Percentiles rank a stretch among this genome's conserved stretches.
Conservation (phyloP, 257 asterid genomes). For the Striga asiatica region DNA sequence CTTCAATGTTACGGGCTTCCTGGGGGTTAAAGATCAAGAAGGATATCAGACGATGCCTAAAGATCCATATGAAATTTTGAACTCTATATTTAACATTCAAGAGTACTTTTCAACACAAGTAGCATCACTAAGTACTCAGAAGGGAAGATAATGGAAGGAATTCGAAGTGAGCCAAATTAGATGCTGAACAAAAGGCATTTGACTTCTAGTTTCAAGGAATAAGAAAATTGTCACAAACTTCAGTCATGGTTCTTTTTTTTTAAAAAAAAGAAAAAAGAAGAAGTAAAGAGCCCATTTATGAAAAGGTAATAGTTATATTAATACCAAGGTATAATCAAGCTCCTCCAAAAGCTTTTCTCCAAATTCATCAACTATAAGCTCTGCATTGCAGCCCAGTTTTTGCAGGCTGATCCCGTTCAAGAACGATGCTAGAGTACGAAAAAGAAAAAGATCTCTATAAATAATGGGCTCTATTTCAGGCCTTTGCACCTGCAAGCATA, state of each 20-base stretch:
- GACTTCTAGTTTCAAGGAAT: background rate
- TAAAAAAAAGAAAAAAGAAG: too few relatives aligned
- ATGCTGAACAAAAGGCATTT: constrained; percentile 5
- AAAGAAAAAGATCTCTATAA: constrained; percentile 91
- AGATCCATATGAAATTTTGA: background rate
- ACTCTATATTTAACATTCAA: constrained; percentile 1
- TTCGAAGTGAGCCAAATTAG: background rate
- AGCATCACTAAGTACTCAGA: background rate
- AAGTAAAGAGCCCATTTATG: background rate
- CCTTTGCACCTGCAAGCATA: constrained; percentile 75
- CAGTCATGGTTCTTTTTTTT: too few relatives aligned
- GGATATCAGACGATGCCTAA: constrained; percentile 6
- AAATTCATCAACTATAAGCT: constrained; percentile 95
- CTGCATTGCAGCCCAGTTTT: constrained; percentile 93
- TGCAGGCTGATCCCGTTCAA: constrained; percentile 92
- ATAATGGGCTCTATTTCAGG: constrained; percentile 97
- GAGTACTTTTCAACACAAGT: background rate
- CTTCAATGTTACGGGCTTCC: constrained; percentile 99
- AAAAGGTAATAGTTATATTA: constrained; percentile 14
- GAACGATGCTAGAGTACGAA: constrained; percentile 96
- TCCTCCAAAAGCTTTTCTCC: constrained; percentile 99
- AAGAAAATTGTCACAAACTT: background rate
- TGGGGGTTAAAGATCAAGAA: constrained; percentile 17
- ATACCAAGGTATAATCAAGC: constrained; percentile 92
- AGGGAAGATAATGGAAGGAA: background rate